Evolutionary conservation across 2,329 filamentous ascomycete genomes (phyloP), one percentile per base, ranked within the genome.

Genomic region (Aspergillus candidus): DNA sequence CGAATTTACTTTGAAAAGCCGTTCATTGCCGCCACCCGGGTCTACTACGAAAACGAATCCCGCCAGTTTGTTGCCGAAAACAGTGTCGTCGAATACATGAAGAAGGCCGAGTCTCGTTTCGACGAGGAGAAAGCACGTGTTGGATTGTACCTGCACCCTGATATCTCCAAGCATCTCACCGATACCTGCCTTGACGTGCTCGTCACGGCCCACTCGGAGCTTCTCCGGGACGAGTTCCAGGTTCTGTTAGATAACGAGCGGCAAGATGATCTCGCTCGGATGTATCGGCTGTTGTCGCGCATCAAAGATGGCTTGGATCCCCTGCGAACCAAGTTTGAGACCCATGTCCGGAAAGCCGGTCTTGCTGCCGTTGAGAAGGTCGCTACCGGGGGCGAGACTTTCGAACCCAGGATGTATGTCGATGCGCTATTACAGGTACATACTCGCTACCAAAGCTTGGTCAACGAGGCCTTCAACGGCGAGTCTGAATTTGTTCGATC

Each of bases 81-180:
- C 65, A 94, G 86, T 51, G 89, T 98, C 4, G 90, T 98, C 30
- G 93, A 98, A 63, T 98, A 97, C 71, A 97, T 98, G 93, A 97
- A 97, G 76, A 98, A 98, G 78, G 94, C 93, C 1, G 91, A 97
- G 70, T 71, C 81, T 34, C 83, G 93, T 29, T 71, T 98, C 48
- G 81, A 88, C 6, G 93, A 98, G 68, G 93, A 98, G 68, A 93
- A 94, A 70, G 88, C 91, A 62, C 87, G 93, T 18, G 93, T 98
- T 8, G 82, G 82, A 53, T 81, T 97, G 61, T 98, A 94, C 61
- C 76, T 98, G 36, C 88, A 97, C 59, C 80, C 82, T 31, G 93
- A 98, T 67, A 96, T 97, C 46, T 86, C 87, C 55, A 72, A 82
- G 6, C 83, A 83, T 12, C 73, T 98, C 43, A 94, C 90, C 72